These are phyloP conservation scores for Cladosporium sphaerospermum DNA, from an alignment of 2,329 filamentous ascomycete genomes.

Conservation along the genomic window DNA sequence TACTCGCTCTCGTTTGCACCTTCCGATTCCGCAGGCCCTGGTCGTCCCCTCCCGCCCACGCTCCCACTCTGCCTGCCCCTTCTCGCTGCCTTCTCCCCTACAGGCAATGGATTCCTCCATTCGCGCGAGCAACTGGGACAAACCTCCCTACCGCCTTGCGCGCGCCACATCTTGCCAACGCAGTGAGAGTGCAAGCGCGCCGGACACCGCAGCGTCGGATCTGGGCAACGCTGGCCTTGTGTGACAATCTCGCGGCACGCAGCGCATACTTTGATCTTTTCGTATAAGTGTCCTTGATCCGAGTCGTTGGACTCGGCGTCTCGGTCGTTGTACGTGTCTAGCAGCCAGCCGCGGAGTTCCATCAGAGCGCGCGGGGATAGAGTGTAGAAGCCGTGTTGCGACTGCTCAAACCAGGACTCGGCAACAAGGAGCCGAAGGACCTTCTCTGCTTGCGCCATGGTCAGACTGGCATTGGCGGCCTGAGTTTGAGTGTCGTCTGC, in stretches of 20 bases:
- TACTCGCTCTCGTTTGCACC: constrained; percentile 15
- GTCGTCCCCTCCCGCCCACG: constrained; percentile 7
- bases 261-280: constrained; percentile 78
- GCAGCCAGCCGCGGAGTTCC: constrained; percentile 76
- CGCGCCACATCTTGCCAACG: constrained; percentile 65
- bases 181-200: constrained; percentile 73
- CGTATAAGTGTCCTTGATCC: constrained; percentile 40
- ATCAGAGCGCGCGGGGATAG: constrained; percentile 72
- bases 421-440: constrained; percentile 64
- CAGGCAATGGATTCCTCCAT: constrained; percentile 47
- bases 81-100: constrained; percentile 46
- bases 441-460: constrained; percentile 68
- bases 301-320: constrained; percentile 50
- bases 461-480: constrained; percentile 46
- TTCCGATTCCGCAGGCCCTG: constrained; percentile 9
- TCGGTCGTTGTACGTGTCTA: constrained; percentile 82
- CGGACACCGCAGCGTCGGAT: constrained; percentile 51
- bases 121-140: constrained; percentile 55
- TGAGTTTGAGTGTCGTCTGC: constrained; percentile 16
- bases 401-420: constrained; percentile 81
- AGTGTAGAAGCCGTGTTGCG: constrained; percentile 63
- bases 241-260: constrained; percentile 89
- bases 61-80: constrained; percentile 6
- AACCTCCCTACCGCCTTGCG: constrained; percentile 48
- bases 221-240: constrained; percentile 66